Percentiles rank a stretch among this genome's conserved stretches.
Conservation (phyloP, 2,329 filamentous ascomycete genomes). For the Aspergillus udagawae region DNA sequence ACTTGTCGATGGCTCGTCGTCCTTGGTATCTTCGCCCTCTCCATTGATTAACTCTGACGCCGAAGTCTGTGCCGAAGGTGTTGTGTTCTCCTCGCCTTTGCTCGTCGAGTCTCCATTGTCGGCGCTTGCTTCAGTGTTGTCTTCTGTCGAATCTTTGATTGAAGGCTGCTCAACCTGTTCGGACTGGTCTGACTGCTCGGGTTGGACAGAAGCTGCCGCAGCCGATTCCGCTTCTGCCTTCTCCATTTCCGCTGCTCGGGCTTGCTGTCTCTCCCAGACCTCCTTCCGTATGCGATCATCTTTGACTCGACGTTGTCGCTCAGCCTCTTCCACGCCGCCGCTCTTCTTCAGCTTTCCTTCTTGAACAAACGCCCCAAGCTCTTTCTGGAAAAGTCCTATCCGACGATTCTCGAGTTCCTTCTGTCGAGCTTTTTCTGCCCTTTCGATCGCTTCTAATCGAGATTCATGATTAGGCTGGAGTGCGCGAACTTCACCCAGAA, state of each 20-base stretch:
- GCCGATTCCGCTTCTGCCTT: conserved; percentile 27
- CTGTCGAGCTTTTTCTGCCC: conserved; percentile 87
- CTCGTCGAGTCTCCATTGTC: conserved; percentile 3
- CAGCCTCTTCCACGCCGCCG: conserved; percentile 89
- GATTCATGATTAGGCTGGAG: conserved; percentile 92
- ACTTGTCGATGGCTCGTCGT: background rate
- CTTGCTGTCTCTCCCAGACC: conserved; percentile 55
- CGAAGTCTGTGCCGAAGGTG: background rate
- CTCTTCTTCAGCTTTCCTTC: conserved; percentile 94
- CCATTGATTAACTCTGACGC: background rate
- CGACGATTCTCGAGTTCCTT: conserved; percentile 77
- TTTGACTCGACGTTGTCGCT: conserved; percentile 75
- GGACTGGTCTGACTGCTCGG: conserved; percentile 12
- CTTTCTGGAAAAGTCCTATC: conserved; percentile 75
- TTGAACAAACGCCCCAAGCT: conserved; percentile 78
- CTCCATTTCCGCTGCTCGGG: conserved; percentile 48
- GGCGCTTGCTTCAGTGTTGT: conserved; percentile 6
- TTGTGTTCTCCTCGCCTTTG: conserved; percentile 9
- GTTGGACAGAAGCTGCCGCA: conserved; percentile 21
- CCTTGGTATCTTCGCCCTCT: background rate
- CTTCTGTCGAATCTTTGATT: conserved; percentile 4
- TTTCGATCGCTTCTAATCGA: conserved; percentile 89
- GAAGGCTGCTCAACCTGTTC: conserved; percentile 6
- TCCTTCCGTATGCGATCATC: conserved; percentile 83
- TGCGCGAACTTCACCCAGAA: conserved; percentile 88